Evolutionary conservation across 2,329 filamentous ascomycete species (phyloP), one percentile per base, ranked within the genome.

Genomic region (Capronia americana): DNA sequence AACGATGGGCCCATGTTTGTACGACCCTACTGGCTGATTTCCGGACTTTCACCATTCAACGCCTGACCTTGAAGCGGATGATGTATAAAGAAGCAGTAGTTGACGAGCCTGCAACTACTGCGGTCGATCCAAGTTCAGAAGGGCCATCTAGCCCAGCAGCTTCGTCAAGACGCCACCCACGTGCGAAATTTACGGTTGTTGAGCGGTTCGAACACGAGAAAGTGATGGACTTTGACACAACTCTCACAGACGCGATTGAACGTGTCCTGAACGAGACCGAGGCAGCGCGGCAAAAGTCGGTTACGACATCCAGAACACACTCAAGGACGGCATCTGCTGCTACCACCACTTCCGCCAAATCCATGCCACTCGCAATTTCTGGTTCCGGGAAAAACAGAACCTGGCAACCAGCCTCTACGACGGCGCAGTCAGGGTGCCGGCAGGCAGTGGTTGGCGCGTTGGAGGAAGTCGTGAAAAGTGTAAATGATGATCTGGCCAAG

Each of bases 221-320:
- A 2, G 82, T 88, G 56, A 84, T 86, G 82, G 85, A 86, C 68
- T 81, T 86, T 59, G 86, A 88, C 67, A 80, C 80, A n/a, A 86
- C 80, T 2, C 77, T 87, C 0, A 82, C 86, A 41, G 84, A 87
- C 72, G 85, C 85, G 7, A 78, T 87, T 24, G 86, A 87, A 72
- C 82, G 83, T 59, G 81, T 86, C 10, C 77, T 87, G 2, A 68
- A 63, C 28, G 66, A 70, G 38, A 53, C 61, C 12, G 66, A 69
- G 23, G 61, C 38, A 12, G 32, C 57, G 8, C 57, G 30, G 23
- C 59, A 64, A 17, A 65, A 58, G 12, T 53, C 63, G 24, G 53
- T 51, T 6, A 46, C 56, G 8, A 56, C 65, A n/a, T 63, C 62
- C 5, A 64, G 67, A 38, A 61, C 64, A 14, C 70, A 71, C 46